phyloP scores from a whole-genome alignment of 805 yeast species.

The Metschnikowia kofuensis region DNA sequence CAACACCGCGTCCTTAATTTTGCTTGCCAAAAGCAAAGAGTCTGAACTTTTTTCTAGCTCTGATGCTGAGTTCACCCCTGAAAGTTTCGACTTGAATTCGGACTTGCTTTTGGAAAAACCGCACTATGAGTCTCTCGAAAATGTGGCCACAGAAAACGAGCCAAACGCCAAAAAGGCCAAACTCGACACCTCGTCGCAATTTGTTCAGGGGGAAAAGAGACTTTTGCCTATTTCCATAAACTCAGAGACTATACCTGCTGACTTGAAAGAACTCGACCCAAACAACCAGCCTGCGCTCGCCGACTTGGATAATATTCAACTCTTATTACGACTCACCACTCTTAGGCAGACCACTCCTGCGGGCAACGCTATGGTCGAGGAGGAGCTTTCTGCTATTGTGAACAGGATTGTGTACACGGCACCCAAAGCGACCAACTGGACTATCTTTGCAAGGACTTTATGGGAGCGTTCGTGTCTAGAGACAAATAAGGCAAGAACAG shows the following conservation, averaged over 20 bases:
- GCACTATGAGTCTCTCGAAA: slow-evolving; percentile 54
- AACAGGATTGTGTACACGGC: slow-evolving; percentile 61
- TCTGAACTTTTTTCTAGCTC: slow-evolving; percentile 22
- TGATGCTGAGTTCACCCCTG: slow-evolving; percentile 40
- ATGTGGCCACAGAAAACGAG: slow-evolving; percentile 33
- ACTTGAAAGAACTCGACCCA: slow-evolving; percentile 61
- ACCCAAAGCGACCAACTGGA: slow-evolving; percentile 57
- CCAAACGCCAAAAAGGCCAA: slow-evolving; percentile 39
- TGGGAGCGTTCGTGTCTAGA: slow-evolving; percentile 91
- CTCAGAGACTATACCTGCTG: slow-evolving; percentile 60
- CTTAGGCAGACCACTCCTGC: slow-evolving; percentile 70
- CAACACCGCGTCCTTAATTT: slow-evolving; percentile 69
- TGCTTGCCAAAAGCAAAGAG: slow-evolving; percentile 59
- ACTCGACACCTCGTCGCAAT: slow-evolving; percentile 32
- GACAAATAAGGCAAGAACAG: slow-evolving; percentile 74
- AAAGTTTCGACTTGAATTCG: slow-evolving; percentile 61
- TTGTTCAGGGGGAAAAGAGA: slow-evolving; percentile 21
- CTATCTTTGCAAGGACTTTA: slow-evolving; percentile 72
- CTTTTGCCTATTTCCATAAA: slow-evolving; percentile 62
- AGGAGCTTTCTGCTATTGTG: slow-evolving; percentile 76
- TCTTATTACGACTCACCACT: slow-evolving; percentile 64
- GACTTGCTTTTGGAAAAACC: slow-evolving; percentile 79
- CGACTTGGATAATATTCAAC: slow-evolving; percentile 69
- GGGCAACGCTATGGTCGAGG: slow-evolving; percentile 67
- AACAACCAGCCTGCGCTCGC: slow-evolving; percentile 74